A percentile compares a stretch with the other conserved stretches of the same genome.
Conservation (phyloP, 208 protist genomes). For the Trypanosoma boissoni region DNA sequence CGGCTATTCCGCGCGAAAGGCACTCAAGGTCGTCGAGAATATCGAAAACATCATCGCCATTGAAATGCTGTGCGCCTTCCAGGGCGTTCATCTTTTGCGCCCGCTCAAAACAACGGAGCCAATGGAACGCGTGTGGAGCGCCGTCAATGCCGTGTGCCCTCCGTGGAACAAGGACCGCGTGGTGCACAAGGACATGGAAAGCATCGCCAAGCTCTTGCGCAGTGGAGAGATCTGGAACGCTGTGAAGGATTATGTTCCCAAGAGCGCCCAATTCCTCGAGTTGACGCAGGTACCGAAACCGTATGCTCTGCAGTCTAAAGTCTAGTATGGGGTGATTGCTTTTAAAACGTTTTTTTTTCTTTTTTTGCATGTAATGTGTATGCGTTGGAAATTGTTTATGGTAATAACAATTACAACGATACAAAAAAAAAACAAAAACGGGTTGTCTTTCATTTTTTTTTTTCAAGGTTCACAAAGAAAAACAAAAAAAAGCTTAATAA, state of each 20-base stretch:
- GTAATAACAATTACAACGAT: too few species aligned
- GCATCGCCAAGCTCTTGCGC: conserved; percentile 29
- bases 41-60: conserved; percentile 84
- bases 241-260: conserved; percentile 17
- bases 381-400: too few species aligned
- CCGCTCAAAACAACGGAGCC: conserved; percentile 51
- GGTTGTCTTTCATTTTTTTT: too few species aligned
- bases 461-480: too few species aligned
- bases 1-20: conserved; percentile 62
- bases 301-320: conserved; percentile 18
- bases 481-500: not conserved
- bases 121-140: conserved; percentile 49
- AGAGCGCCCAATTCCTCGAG: conserved; percentile 9
- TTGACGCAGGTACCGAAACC: conserved; percentile 10
- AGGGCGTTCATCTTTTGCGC: conserved; percentile 77
- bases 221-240: conserved; percentile 26
- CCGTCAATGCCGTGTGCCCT: conserved; percentile 49
- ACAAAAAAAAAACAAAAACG: too few species aligned
- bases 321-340: too few species aligned
- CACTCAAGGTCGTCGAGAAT: conserved; percentile 63
- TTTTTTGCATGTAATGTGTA: too few species aligned
- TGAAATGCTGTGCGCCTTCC: conserved; percentile 61
- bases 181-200: conserved; percentile 66
- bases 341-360: too few species aligned
- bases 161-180: conserved; percentile 62